phyloP scores from a whole-genome alignment of 1,139 yeast genomes.

The Arxiozyma slooffiae region DNA sequence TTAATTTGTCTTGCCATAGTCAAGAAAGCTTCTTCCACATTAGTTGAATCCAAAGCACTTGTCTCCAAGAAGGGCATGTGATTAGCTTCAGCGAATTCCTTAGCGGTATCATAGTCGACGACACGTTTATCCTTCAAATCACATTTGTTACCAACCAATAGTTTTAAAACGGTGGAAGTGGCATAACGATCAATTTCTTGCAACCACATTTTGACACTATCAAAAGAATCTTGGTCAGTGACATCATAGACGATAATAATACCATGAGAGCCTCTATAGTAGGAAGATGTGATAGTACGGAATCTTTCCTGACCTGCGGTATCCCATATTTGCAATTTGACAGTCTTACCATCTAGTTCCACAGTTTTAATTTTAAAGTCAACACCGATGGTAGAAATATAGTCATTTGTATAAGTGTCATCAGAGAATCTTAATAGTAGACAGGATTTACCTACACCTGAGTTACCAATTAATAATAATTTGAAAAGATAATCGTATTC shows the following conservation, averaged over 20 bases:
- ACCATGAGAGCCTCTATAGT: slow-evolving; percentile 98
- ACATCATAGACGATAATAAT: slow-evolving; percentile 96
- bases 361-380: slow-evolving; percentile 97
- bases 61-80: slow-evolving; percentile 96
- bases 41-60: slow-evolving; percentile 88
- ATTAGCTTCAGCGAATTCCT: slow-evolving; percentile 94
- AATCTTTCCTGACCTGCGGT: slow-evolving; percentile 98
- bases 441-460: slow-evolving; percentile 98
- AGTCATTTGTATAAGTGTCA: slow-evolving; percentile 93
- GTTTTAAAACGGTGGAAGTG: slow-evolving; percentile 92
- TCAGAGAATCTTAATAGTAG: slow-evolving; percentile 90
- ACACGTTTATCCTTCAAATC: slow-evolving; percentile 90
- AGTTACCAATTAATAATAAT: slow-evolving; percentile 88
- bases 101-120: slow-evolving; percentile 92
- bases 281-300: slow-evolving; percentile 94
- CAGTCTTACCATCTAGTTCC: slow-evolving; percentile 92
- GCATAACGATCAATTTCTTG: slow-evolving; percentile 98
- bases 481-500: slow-evolving; percentile 96
- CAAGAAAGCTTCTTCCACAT: slow-evolving; percentile 96
- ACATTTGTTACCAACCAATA: slow-evolving; percentile 93
- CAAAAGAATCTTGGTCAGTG: slow-evolving; percentile 94
- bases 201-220: slow-evolving; percentile 96
- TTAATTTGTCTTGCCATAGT: slow-evolving; percentile 98
- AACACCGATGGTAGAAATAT: slow-evolving; percentile 95
- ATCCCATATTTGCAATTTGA: slow-evolving; percentile 97